Conservation (phyloP, 495 filamentous ascomycete genomes). For the Penicillium antarcticum region DNA sequence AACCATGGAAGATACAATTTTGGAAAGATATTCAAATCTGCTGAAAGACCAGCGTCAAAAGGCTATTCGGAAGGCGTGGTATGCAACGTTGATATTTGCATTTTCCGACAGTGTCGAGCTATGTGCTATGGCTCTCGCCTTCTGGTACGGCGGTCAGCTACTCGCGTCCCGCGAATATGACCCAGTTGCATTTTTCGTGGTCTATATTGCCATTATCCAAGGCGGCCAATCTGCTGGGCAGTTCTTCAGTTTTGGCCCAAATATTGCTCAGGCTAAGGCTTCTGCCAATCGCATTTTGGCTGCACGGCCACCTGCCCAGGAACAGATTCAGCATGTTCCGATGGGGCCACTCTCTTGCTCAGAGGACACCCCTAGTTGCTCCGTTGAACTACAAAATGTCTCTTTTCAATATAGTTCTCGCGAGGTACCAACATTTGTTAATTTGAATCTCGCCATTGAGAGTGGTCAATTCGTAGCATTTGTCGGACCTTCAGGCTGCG, state of each 20-base stretch:
- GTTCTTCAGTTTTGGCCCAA: slow-evolving; percentile 45
- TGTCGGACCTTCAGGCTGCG: slow-evolving; percentile 69
- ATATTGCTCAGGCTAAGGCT: slow-evolving; percentile 56
- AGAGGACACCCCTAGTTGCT: no score
- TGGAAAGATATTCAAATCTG: slow-evolving; percentile 45
- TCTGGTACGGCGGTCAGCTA: slow-evolving; percentile 60
- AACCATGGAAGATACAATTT: slow-evolving; percentile 48
- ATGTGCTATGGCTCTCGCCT: slow-evolving; percentile 53
- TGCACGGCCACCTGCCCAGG: neutral
- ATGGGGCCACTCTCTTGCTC: no score
- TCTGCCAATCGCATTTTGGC: slow-evolving; percentile 54
- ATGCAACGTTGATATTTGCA: slow-evolving; percentile 34
- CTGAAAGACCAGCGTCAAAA: slow-evolving; percentile 48
- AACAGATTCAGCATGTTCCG: neutral
- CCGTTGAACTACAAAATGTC: slow-evolving; percentile 46
- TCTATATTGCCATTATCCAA: slow-evolving; percentile 59
- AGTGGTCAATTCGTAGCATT: slow-evolving; percentile 66
- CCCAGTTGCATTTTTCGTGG: slow-evolving; percentile 51
- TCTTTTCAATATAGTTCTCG: slow-evolving; percentile 59
- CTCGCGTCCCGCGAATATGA: slow-evolving; percentile 49
- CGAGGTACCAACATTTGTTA: slow-evolving; percentile 47
- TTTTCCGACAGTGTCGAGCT: slow-evolving; percentile 43
- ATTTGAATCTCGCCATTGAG: slow-evolving; percentile 43
- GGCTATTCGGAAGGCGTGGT: slow-evolving; percentile 50
- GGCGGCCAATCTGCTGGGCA: slow-evolving; percentile 52